Conservation (phyloP, 78 protist genomes). For the Dictyostelium intermedium region DNA sequence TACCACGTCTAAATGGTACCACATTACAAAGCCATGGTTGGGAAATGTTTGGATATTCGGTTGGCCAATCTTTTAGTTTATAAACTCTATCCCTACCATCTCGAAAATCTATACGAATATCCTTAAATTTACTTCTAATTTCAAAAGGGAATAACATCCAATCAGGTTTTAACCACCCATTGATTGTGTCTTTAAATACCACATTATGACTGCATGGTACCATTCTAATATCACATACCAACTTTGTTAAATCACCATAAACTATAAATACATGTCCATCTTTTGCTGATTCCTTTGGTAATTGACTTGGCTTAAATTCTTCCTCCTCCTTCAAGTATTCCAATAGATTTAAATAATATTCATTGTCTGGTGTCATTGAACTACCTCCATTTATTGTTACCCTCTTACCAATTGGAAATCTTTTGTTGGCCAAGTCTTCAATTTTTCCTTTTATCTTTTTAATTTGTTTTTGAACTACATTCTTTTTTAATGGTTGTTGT, state of each 20-base stretch:
- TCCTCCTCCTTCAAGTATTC: not conserved
- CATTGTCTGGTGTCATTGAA: not conserved
- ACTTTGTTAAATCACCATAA: conserved; percentile 56
- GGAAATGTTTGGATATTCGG: conserved; percentile 52
- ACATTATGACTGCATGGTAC: conserved; percentile 39
- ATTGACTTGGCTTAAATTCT: not conserved
- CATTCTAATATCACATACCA: conserved; percentile 70
- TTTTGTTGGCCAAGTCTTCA: not conserved
- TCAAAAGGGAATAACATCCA: conserved; percentile 24
- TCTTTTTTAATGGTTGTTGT: not conserved
- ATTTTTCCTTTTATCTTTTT: not conserved
- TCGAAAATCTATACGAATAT: not conserved
- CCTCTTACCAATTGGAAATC: not conserved
- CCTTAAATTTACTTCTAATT: not conserved
- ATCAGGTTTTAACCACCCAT: conserved; percentile 29
- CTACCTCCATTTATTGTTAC: not conserved
- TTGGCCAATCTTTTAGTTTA: conserved; percentile 55
- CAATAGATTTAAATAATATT: not conserved
- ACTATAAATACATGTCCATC: conserved; percentile 69
- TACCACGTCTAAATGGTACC: conserved; percentile 5
- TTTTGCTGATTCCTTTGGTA: conserved; percentile 25
- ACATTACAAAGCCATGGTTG: conserved; percentile 76
- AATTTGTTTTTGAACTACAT: not conserved
- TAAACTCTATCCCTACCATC: conserved; percentile 19
- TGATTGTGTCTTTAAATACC: not conserved